Evolutionary conservation across 176 grass and related monocot genomes (phyloP).

Genomic region (Pharus latifolius): DNA sequence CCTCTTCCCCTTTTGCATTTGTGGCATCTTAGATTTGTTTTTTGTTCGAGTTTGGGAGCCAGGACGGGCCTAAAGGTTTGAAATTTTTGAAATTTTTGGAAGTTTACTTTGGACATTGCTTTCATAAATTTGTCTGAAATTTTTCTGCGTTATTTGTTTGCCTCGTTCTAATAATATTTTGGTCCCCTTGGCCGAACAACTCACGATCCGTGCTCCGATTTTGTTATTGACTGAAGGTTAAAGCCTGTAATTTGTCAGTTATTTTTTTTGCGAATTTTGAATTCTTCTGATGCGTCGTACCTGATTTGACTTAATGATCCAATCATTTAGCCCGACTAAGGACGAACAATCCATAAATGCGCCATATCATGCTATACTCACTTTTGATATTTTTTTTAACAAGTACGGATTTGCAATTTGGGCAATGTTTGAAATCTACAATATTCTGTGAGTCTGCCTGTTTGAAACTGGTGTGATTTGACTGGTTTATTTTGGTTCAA

Average conservation of each 20-base stretch:
- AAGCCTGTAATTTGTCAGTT: too few relatives aligned
- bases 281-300: not conserved
- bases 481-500: not conserved
- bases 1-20: not conserved
- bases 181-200: not conserved
- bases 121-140: not conserved
- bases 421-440: not conserved
- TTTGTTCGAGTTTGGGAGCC: not conserved
- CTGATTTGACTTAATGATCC: not conserved
- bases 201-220: too few relatives aligned
- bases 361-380: not conserved
- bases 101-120: not conserved
- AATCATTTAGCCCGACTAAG: not conserved
- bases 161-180: too few relatives aligned
- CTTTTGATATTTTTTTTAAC: not conserved
- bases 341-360: not conserved
- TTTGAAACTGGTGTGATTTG: not conserved
- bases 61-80: not conserved
- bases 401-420: not conserved
- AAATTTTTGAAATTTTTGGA: not conserved
- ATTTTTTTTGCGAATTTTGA: not conserved
- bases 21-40: not conserved
- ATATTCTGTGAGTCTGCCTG: not conserved
- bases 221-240: too few relatives aligned
- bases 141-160: not conserved